Base-by-base conservation (phyloP, 148 eudicot genomes). In the Agrostemma githago region DNA sequence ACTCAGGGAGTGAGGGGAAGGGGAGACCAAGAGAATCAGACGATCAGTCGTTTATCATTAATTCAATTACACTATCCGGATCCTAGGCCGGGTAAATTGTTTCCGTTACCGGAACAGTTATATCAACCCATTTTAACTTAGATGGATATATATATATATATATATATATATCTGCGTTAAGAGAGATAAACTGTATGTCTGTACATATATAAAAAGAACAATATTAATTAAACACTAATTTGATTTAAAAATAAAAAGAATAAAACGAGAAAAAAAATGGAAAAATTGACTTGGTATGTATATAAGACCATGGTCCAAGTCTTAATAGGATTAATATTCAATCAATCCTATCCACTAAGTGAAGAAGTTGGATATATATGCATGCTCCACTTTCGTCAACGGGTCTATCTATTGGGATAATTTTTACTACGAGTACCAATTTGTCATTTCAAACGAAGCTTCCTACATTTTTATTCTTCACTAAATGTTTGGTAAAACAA, bases 241-340 rank as follows among this genome's bases (percentile, higher is more conserved):
- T 46, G n/a, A 15, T 16, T 16, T 26, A 26, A 12, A 17, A 43
- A 66, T 38, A 10, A n/a, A 63, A 21, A 54, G 51, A 19, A 63
- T 74, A 71, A 41, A 6, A 40, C 5, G 54, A 48, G 67, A 44
- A 19, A 61, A 61, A 26, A 46, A 1, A 46, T n/a, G 57, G 3
- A 5, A 4, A 8, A 15, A 5, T 37, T 79, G 62, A 77, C 68
- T 68, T 17, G 54, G 73, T 73, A 68, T 68, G 5, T 34, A 42
- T 39, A 51, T 62, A 72, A 19, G 83, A 76, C 79, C 60, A 34
- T 37, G 66, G 77, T 76, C 79, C 64, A 76, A 66, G 74, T 62
- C 53, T 48, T 2, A 4, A 56, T 61, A 66, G 74, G 54, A 41
- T 48, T 2, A 4, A 56, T 61, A 21, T 80, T 76, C 77, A 53